Conservation (phyloP, 176 grass and related monocot species). For the Triticum timopheevii region DNA sequence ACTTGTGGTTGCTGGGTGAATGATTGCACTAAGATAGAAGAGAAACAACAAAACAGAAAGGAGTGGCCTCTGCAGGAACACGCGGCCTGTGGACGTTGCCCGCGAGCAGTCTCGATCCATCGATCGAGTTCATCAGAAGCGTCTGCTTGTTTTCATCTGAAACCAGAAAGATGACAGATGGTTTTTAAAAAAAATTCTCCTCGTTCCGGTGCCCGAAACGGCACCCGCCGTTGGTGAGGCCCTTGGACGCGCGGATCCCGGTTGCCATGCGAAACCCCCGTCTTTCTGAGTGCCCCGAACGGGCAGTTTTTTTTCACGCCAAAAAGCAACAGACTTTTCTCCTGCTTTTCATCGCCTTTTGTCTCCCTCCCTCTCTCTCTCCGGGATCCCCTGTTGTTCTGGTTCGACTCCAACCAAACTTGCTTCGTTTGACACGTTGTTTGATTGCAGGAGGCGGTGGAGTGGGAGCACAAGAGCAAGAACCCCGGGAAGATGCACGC, state of each 20-base stretch:
- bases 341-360: neutral
- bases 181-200: no score
- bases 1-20: no score
- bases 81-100: no score
- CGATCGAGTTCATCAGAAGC: no score
- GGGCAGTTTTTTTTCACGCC: neutral
- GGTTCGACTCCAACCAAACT: no score
- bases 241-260: neutral
- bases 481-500: conserved; percentile 93
- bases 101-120: no score
- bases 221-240: neutral
- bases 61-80: no score
- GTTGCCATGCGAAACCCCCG: neutral
- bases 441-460: conserved; percentile 64
- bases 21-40: no score
- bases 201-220: conserved; percentile 14
- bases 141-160: no score
- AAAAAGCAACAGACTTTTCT: neutral
- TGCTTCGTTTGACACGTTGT: neutral
- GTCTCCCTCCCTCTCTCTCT: neutral
- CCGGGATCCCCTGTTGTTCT: no score
- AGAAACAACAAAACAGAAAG: no score
- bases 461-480: conserved; percentile 95
- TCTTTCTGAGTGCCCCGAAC: neutral
- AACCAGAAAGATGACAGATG: no score